phyloP scores from a whole-genome alignment of 2,329 filamentous ascomycete genomes.

The Trichoderma pleuroti region DNA sequence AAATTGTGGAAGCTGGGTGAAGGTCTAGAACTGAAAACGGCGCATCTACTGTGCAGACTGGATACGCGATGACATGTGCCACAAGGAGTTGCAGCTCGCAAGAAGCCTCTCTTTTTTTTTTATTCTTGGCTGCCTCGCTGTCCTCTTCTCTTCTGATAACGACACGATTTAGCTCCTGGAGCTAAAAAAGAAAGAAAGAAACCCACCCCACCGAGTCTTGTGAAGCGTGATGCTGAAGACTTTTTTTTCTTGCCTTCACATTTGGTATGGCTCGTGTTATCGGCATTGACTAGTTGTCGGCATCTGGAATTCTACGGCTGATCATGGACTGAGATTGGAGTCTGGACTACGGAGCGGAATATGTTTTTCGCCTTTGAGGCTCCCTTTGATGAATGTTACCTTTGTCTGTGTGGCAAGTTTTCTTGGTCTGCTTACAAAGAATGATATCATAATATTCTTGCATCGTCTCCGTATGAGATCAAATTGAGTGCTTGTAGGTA shows the following conservation, averaged over 20 bases:
- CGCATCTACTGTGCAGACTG: neutral
- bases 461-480: neutral
- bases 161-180: neutral
- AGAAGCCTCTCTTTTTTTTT: neutral
- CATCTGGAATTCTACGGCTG: neutral
- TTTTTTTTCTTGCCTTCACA: neutral
- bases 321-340: neutral
- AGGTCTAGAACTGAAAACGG: neutral
- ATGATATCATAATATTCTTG: neutral
- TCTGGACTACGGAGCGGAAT: conserved; percentile 4
- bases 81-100: neutral
- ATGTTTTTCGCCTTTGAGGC: neutral
- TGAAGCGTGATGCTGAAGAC: conserved; percentile 17
- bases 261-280: neutral
- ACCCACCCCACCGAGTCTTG: neutral
- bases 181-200: neutral
- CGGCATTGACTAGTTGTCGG: neutral
- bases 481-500: neutral
- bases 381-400: neutral
- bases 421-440: neutral
- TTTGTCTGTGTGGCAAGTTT: neutral
- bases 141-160: neutral
- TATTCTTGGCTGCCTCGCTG: neutral
- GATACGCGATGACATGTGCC: neutral
- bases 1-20: neutral